Base-by-base conservation (phyloP, 225 moss, liverwort and hornwort species). In the Lunularia cruciata region DNA sequence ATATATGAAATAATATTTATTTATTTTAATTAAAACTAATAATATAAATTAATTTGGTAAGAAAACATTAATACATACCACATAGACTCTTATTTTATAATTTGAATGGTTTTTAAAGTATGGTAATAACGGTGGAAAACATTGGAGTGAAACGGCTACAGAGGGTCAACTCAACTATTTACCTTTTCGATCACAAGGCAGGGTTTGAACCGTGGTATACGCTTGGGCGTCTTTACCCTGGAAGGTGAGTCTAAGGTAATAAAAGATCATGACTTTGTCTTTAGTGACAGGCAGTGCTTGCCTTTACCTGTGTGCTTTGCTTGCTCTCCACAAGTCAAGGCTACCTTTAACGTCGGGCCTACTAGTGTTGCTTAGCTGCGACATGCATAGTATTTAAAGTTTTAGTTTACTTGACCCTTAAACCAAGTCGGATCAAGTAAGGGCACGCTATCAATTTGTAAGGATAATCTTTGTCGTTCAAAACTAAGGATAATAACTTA, bases 291-390 rank as follows among this genome's bases (percentile, higher is more conserved):
- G 43, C 43, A 51, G 51, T n/a, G 43, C 19, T 20, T 51, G 51
- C 51, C 22, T 51, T 51, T 51, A 51, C 51, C 22, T 51, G 5
- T 20, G n/a, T 51, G 51, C 51, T 5, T 51, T 51, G 51, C 22
- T 51, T 51, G 22, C 51, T 51, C 51, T 51, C 51, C 51, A 51
- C 51, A 51, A 51, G 51, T 51, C 51, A 51, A 51, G 51, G 22
- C 51, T 20, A 2, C 51, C 51, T 20, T 20, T 3, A 51, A 51
- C 51, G 2, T 20, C 51, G 51, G 51, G 51, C 51, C 20, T 51
- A 9, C 51, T 23, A n/a, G n/a, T n/a, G n/a, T n/a, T n/a, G n/a
- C 51, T 6, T 51, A 20, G 51, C 20, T 51, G 51, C 20, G 51
- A 51, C 51, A 51, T 22, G 19, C 51, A 51, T 10, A 51, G 22